Base-by-base conservation (phyloP, 768 basidiomycete genomes). In the Neoboletus brunneissimus region DNA sequence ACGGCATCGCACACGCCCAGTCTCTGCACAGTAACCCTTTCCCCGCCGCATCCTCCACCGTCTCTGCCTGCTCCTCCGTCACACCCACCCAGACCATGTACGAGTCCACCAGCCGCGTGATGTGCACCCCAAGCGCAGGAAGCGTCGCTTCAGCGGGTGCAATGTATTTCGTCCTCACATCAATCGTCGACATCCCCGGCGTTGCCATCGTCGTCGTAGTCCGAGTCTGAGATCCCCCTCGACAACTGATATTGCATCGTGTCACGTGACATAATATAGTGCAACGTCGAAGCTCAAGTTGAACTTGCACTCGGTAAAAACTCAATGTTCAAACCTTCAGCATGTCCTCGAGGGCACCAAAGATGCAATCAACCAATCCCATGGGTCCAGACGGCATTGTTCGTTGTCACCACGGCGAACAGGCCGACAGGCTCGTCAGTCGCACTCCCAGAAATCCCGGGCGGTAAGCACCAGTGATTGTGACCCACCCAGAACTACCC, bases 1-100 rank as follows among this genome's bases (percentile, higher is more conserved):
- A 71, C 23, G 90, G 89, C 88, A 91, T 90, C 31, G 86, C 90
- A 65, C 85, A 89, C 23, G 87, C 88, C 91, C 91, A 93, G 63
- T 94, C 91, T 55, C 75, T 79, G 64, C 81, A 82, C 52, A 93
- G 73, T 43, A 69, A 76, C 25, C 91, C 91, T 37, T 74, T 73
- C 41, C 72, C 68, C 0, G 80, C 73, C n/a, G 83, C 83, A 52
- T 75, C 76, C 50, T 74, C 73, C 35, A 77, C 78, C 56, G 77
- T 75, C 51, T 78, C 80, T 27, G 73, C 72, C 42, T 68, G 47
- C 40, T 73, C 75, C 27, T 81, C 79, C 20, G 82, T 84, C n/a
- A 72, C 75, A 1, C 90, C 89, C 32, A 87, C 75, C 91, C 91
- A 93, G 50, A 93, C 64, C 89, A 93, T 91, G 72, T 87, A 91